These are phyloP conservation scores for Neurospora sp. DNA, from an alignment of 495 filamentous ascomycete species.

Conservation along the genomic window DNA sequence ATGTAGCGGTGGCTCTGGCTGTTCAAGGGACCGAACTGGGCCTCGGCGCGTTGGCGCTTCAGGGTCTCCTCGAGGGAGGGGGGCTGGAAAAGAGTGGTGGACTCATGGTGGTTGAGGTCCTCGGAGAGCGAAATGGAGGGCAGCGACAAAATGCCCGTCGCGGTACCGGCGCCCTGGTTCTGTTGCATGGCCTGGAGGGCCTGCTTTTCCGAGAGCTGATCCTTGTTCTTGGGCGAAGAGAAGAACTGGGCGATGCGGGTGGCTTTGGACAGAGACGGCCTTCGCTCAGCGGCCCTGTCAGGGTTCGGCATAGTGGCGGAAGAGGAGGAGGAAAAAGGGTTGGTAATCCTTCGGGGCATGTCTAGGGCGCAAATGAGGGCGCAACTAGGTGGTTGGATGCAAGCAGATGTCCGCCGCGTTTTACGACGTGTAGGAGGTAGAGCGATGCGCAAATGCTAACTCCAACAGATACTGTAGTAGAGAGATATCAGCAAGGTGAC, in stretches of 20 bases:
- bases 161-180: slow-evolving; percentile 50
- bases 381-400: background rate
- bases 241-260: slow-evolving; percentile 52
- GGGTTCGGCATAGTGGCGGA: slow-evolving; percentile 24
- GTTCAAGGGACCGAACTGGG: slow-evolving; percentile 84
- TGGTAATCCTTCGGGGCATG: slow-evolving; percentile 45
- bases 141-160: slow-evolving; percentile 58
- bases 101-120: slow-evolving; percentile 56
- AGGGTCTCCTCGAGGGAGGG: slow-evolving; percentile 78
- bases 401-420: background rate
- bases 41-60: slow-evolving; percentile 64
- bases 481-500: slow-evolving; percentile 5
- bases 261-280: slow-evolving; percentile 47
- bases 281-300: slow-evolving; percentile 32
- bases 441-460: slow-evolving; percentile 5
- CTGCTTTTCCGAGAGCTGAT: slow-evolving; percentile 40
- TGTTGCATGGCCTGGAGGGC: slow-evolving; percentile 55
- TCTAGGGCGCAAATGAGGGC: slow-evolving; percentile 6
- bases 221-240: slow-evolving; percentile 60
- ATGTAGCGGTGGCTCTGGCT: slow-evolving; percentile 73
- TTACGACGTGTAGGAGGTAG: background rate
- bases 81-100: slow-evolving; percentile 81
- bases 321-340: slow-evolving; percentile 23
- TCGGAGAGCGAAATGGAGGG: slow-evolving; percentile 90
- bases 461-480: slow-evolving; percentile 10